phyloP scores from a whole-genome alignment of 169 alveolate genomes.

The Hepatocystis sp. region DNA sequence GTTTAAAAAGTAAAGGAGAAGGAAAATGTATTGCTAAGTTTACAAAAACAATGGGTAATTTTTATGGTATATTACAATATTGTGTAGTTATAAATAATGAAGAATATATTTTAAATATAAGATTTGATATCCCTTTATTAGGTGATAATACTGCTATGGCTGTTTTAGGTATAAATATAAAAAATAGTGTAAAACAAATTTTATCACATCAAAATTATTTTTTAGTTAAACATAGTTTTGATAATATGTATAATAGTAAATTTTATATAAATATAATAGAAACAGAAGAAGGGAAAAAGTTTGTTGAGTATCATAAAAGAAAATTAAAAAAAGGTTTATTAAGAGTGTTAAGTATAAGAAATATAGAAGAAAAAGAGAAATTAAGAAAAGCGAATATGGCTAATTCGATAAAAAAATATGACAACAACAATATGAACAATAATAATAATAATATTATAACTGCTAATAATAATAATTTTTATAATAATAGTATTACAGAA shows the following conservation, averaged over 20 bases:
- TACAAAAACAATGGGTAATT: conserved; percentile 76
- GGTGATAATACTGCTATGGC: conserved; percentile 75
- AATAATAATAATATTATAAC: conserved; percentile 1
- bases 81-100: conserved; percentile 75
- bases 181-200: conserved; percentile 46
- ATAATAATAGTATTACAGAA: too few species aligned
- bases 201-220: conserved; percentile 61
- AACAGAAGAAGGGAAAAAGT: conserved; percentile 72
- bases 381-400: conserved; percentile 30
- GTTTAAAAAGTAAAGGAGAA: conserved; percentile 68
- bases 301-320: conserved; percentile 69
- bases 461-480: conserved; percentile 1
- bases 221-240: conserved; percentile 67
- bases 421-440: background rate
- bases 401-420: conserved; percentile 8
- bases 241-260: conserved; percentile 69
- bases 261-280: conserved; percentile 69
- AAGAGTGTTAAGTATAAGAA: conserved; percentile 46
- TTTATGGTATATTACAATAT: conserved; percentile 75
- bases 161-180: conserved; percentile 69
- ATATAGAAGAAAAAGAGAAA: conserved; percentile 64
- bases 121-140: conserved; percentile 72
- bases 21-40: conserved; percentile 68
- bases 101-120: conserved; percentile 71
- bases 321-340: conserved; percentile 58